phyloP scores from a whole-genome alignment of 2,329 filamentous ascomycete species.

The Conoideocrella luteorostrata region DNA sequence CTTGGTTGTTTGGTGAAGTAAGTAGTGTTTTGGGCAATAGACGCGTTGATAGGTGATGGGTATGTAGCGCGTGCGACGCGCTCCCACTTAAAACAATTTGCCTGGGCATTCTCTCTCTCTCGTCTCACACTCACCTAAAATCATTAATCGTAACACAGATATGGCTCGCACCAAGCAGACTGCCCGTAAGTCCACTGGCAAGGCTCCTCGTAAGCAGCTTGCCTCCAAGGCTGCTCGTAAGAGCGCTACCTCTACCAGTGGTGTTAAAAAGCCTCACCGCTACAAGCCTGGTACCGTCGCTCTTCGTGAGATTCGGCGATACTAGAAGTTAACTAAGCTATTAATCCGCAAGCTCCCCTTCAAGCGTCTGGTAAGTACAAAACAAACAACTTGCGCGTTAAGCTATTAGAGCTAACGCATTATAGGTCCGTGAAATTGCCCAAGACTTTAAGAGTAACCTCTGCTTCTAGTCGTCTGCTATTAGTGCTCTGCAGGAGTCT shows the following conservation, averaged over 20 bases:
- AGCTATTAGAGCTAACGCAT: slow-evolving; percentile 6
- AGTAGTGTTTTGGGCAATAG: too few species aligned
- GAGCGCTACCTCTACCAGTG: too few species aligned
- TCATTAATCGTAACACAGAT: too few species aligned
- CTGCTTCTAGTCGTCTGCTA: slow-evolving; percentile 96
- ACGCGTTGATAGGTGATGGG: too few species aligned
- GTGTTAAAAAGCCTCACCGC: too few species aligned
- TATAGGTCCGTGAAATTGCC: slow-evolving; percentile 80
- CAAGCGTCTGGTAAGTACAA: slow-evolving; percentile 79
- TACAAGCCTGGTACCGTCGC: slow-evolving; percentile 92
- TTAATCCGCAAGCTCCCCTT: slow-evolving; percentile 98
- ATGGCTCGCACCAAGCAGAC: slow-evolving; percentile 63
- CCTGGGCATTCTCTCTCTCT: too few species aligned
- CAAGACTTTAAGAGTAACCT: slow-evolving; percentile 94
- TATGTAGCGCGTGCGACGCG: too few species aligned
- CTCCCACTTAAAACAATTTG: too few species aligned
- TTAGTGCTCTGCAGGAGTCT: slow-evolving; percentile 95
- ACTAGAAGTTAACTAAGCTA: slow-evolving; percentile 95
- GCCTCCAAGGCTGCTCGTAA: too few species aligned
- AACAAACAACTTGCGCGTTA: too few species aligned
- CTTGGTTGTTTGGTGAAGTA: too few species aligned
- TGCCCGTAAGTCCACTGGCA: slow-evolving; percentile 70
- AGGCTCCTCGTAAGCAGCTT: too few species aligned
- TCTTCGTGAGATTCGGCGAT: slow-evolving; percentile 95
- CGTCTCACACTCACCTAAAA: slow-evolving; percentile 27